Evolutionary conservation across 164 flowering plant species (phyloP).

Genomic region (Cinnamomum chago): DNA sequence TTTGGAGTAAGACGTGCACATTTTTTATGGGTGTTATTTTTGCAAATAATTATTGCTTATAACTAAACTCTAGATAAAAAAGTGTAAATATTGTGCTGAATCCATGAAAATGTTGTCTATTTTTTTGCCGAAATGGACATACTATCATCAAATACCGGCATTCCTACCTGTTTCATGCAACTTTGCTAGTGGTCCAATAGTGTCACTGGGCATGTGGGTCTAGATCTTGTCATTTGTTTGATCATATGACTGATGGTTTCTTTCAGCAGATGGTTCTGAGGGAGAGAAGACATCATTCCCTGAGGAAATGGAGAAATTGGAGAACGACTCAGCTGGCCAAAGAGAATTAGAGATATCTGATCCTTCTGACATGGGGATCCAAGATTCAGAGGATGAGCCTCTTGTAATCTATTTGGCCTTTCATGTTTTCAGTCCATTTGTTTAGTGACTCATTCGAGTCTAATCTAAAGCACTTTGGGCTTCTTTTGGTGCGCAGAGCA

Average conservation of each 20-base stretch:
- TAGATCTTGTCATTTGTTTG: neutral
- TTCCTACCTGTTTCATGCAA: neutral
- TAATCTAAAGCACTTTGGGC: neutral
- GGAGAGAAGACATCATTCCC: slow-evolving; percentile 13
- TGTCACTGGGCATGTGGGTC: neutral
- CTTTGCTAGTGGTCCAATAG: neutral
- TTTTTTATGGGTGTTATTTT: too few species aligned
- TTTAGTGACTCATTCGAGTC: neutral
- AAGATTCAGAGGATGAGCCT: slow-evolving; percentile 70
- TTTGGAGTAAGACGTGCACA: too few species aligned
- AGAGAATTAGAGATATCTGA: slow-evolving; percentile 16
- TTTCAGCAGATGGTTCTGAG: slow-evolving; percentile 28
- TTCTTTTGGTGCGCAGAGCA: slow-evolving; percentile 48
- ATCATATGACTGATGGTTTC: neutral
- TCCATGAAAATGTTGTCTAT: neutral
- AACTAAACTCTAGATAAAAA: too few species aligned
- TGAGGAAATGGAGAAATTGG: slow-evolving; percentile 12
- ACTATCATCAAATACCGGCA: neutral
- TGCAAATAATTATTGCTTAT: too few species aligned
- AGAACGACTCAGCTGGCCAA: slow-evolving; percentile 18
- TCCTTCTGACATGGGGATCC: slow-evolving; percentile 24
- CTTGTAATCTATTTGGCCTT: slow-evolving; percentile 29
- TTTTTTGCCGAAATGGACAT: neutral
- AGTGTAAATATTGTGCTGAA: neutral
- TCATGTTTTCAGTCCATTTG: neutral